Base-by-base conservation (phyloP, 2,329 filamentous ascomycete genomes). In the Aspergillus fumigatiaffinis region DNA sequence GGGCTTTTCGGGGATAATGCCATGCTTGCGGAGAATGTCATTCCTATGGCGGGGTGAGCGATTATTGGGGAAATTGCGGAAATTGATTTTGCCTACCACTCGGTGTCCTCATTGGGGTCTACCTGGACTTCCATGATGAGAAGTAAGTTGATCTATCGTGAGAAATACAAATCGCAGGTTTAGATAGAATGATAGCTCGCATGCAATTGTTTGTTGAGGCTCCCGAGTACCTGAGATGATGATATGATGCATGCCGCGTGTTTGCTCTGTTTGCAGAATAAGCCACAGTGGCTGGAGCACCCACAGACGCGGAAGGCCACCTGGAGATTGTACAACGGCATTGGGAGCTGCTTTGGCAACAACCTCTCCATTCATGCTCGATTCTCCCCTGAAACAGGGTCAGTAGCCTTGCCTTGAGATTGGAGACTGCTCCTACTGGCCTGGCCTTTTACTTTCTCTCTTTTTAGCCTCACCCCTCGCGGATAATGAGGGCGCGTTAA, bases 1-100 rank as follows among this genome's bases (percentile, higher is more conserved):
- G 0, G 93, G 92, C 73, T 96, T 97, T 73, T 97, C 92, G n/a
- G 94, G 94, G 60, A 99, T 97, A 64, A 99, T 83, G 64, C 92
- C 91, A 80, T 99, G 92, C 75, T 96, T 95, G 66, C 94, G 90
- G 57, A 99, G 87, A 70, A 99, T 99, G 66, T 99, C 94, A 74
- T 99, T 99, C 92, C 92, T 97, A 65, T 57, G 52, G 47, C n/a
- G 46, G 57, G 60, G 46, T 59, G 47, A 54, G 54, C 55, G 54
- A 53, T 63, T 53, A 57, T 54, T 55, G 50, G 56, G 55, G 42
- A 38, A 54, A 50, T 32, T 29, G 46, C 51, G 44, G 50, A 51
- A 28, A 38, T 53, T 46, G 51, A 63, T 64, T 58, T 58, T 79
- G 92, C 56, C 50, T 28, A 66, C 94, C 94, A 99, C 87, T 99